Evolutionary conservation across 2,329 filamentous ascomycete genomes (phyloP).

Genomic region (Karstenula rhodostoma): DNA sequence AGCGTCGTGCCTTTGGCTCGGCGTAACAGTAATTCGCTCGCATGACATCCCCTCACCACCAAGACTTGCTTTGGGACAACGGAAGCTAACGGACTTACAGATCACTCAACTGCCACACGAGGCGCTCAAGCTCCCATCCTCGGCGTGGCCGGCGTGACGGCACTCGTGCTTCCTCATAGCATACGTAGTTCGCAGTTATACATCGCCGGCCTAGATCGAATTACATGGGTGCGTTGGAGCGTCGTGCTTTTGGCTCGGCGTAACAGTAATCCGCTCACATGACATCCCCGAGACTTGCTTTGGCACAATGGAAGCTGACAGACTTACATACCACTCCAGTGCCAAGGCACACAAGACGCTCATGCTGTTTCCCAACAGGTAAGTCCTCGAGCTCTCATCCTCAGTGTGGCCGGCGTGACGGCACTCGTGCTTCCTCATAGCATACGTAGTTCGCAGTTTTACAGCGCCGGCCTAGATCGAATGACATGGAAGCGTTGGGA

Average conservation of each 20-base stretch:
- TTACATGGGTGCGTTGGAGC: slow-evolving; percentile 1
- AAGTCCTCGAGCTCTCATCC: neutral
- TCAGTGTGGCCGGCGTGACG: neutral
- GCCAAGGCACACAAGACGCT: no score
- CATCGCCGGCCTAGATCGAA: neutral
- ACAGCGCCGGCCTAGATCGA: neutral
- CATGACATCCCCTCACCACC: neutral
- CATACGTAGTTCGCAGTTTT: slow-evolving; percentile 1
- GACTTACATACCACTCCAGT: neutral
- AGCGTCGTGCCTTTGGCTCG: neutral
- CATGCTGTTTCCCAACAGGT: no score
- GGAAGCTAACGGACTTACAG: slow-evolving; percentile 2
- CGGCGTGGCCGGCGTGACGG: neutral
- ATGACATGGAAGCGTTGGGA: slow-evolving; percentile 1
- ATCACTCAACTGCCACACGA: neutral
- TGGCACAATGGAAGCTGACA: neutral
- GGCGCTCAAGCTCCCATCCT: neutral
- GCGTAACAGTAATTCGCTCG: neutral
- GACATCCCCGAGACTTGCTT: neutral
- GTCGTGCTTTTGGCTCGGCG: neutral
- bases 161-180: neutral
- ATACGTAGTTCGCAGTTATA: neutral
- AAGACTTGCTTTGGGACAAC: neutral
- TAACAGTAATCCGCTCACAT: neutral
- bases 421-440: neutral